phyloP scores from a whole-genome alignment of 805 yeast genomes.

The Starmerella powellii region DNA sequence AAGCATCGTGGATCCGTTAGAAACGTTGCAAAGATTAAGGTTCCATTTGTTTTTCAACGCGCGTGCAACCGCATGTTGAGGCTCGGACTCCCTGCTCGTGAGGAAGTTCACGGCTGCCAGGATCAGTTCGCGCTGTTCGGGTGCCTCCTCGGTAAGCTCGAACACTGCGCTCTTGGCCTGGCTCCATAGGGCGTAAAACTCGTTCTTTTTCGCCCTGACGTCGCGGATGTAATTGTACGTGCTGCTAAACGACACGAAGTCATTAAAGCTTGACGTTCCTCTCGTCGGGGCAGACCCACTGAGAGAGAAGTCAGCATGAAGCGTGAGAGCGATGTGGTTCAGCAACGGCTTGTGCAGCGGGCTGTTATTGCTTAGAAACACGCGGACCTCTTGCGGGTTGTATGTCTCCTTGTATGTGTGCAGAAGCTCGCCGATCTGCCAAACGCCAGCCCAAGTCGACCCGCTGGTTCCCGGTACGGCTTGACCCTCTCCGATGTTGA shows the following conservation, averaged over 20 bases:
- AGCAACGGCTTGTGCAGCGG: slow-evolving; percentile 58
- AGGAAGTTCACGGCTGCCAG: slow-evolving; percentile 49
- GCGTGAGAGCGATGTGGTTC: slow-evolving; percentile 52
- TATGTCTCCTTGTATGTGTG: slow-evolving; percentile 36
- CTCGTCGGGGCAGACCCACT: slow-evolving; percentile 34
- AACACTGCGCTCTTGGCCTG: slow-evolving; percentile 6
- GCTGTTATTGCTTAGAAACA: slow-evolving; percentile 57
- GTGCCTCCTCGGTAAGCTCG: slow-evolving; percentile 32
- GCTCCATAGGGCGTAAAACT: slow-evolving; percentile 4
- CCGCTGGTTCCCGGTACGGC: slow-evolving; percentile 51
- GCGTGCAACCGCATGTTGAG: slow-evolving; percentile 22
- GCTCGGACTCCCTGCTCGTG: slow-evolving; percentile 36
- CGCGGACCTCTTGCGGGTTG: slow-evolving; percentile 38
- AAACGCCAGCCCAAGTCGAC: slow-evolving; percentile 58
- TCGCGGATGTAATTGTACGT: slow-evolving; percentile 19
- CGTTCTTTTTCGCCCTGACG: slow-evolving; percentile 4
- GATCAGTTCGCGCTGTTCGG: slow-evolving; percentile 36
- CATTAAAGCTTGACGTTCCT: slow-evolving; percentile 56
- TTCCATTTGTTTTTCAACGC: slow-evolving; percentile 71
- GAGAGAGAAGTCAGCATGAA: slow-evolving; percentile 60
- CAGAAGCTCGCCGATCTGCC: slow-evolving; percentile 58
- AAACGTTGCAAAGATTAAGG: slow-evolving; percentile 46
- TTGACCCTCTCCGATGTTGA: slow-evolving; percentile 48
- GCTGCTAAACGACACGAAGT: slow-evolving; percentile 50
- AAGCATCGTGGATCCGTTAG: not conserved